Conservation (phyloP, 2,329 filamentous ascomycete genomes). For the Stemphylium vesicarium region DNA sequence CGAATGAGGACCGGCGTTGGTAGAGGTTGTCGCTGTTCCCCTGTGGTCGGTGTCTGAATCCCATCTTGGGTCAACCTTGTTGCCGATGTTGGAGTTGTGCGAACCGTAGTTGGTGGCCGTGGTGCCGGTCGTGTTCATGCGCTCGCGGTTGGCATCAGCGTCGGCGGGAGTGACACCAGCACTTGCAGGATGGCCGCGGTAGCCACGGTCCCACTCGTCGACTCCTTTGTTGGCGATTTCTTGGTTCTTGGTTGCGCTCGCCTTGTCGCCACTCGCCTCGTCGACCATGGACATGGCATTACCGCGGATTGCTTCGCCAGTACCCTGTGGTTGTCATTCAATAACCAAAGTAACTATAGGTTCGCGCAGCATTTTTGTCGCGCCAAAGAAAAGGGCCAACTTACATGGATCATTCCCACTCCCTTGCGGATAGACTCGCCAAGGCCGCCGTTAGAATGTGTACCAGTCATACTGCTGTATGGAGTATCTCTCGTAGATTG, state of each 20-base stretch:
- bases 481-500: not conserved
- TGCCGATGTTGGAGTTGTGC: slow-evolving; percentile 39
- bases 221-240: slow-evolving; percentile 42
- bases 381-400: slow-evolving; percentile 5
- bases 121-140: slow-evolving; percentile 25
- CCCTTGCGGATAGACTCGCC: slow-evolving; percentile 45
- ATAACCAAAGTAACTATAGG: not conserved
- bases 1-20: slow-evolving; percentile 38
- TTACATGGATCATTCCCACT: slow-evolving; percentile 45
- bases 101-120: slow-evolving; percentile 41
- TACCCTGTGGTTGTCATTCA: slow-evolving; percentile 36
- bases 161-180: slow-evolving; percentile 38
- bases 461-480: slow-evolving; percentile 30
- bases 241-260: slow-evolving; percentile 37
- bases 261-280: slow-evolving; percentile 38
- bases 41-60: slow-evolving; percentile 36
- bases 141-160: slow-evolving; percentile 26
- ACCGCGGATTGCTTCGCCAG: slow-evolving; percentile 49
- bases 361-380: too few relatives aligned
- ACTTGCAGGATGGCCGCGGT: slow-evolving; percentile 38
- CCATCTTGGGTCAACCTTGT: slow-evolving; percentile 42
- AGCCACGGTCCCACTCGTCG: slow-evolving; percentile 44
- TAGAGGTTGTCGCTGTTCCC: slow-evolving; percentile 25
- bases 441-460: slow-evolving; percentile 30
- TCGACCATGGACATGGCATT: slow-evolving; percentile 47